A percentile compares a stretch with the other conserved stretches of the same genome.
phyloP scores from a whole-genome alignment of 2,329 filamentous ascomycete genomes.

The Pestalotiopsis sp. region DNA sequence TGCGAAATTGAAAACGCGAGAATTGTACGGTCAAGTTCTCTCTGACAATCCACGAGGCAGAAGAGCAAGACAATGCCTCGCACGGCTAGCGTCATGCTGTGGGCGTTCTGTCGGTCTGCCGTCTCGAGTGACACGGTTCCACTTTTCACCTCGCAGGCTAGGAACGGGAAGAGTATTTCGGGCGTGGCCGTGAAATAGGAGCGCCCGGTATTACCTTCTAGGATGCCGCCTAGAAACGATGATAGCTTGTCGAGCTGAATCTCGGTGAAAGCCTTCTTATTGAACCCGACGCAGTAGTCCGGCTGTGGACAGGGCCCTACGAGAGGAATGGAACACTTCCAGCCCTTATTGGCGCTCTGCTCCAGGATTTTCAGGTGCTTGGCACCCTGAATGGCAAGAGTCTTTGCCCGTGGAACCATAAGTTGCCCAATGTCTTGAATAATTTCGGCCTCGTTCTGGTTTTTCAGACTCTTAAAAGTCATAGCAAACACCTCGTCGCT shows the following conservation, averaged over 20 bases:
- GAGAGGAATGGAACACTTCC: slow-evolving; percentile 42
- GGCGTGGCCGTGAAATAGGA: slow-evolving; percentile 48
- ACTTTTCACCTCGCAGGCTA: slow-evolving; percentile 51
- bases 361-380: slow-evolving; percentile 23
- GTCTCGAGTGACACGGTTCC: slow-evolving; percentile 37
- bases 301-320: slow-evolving; percentile 38
- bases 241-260: slow-evolving; percentile 30
- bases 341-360: slow-evolving; percentile 45
- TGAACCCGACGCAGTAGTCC: slow-evolving; percentile 46
- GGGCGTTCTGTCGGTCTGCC: slow-evolving; percentile 42
- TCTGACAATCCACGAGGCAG: slow-evolving; percentile 30
- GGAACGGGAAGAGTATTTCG: slow-evolving; percentile 52
- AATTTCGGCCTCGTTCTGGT: neutral
- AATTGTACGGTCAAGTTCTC: neutral
- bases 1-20: neutral
- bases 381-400: neutral
- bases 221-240: slow-evolving; percentile 16
- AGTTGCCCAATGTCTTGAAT: neutral
- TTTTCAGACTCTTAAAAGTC: neutral
- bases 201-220: slow-evolving; percentile 38
- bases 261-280: slow-evolving; percentile 41
- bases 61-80: slow-evolving; percentile 42
- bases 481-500: neutral
- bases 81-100: slow-evolving; percentile 43
- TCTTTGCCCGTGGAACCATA: neutral